Percentiles rank a stretch among this genome's conserved stretches.
Evolutionary conservation across 2,329 filamentous ascomycete species (phyloP).

Genomic region (Pseudopyricularia cyperi): DNA sequence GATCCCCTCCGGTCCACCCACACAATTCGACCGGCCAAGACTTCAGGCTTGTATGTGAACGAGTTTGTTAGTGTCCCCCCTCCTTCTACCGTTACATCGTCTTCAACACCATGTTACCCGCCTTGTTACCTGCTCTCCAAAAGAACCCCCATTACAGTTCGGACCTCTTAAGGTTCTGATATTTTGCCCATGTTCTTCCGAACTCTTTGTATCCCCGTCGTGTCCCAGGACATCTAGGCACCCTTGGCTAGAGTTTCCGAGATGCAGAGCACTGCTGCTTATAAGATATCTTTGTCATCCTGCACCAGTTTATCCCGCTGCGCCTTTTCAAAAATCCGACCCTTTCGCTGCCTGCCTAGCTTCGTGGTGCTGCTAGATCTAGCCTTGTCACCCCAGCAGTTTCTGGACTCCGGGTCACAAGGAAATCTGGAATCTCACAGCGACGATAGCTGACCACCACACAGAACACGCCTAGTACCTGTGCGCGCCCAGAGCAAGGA

Average conservation of each 20-base stretch:
- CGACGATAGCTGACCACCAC: slow-evolving; percentile 2
- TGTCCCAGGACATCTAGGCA: not conserved
- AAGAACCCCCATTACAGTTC: not conserved
- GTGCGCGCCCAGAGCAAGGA: not conserved
- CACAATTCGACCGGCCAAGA: not conserved
- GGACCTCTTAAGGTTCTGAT: slow-evolving; percentile 1
- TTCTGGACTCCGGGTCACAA: not conserved
- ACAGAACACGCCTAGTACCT: not conserved
- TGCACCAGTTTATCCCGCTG: not conserved
- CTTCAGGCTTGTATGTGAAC: slow-evolving; percentile 1
- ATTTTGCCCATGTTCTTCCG: not conserved
- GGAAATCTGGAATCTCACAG: not conserved
- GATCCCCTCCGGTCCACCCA: not conserved
- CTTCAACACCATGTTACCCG: not conserved
- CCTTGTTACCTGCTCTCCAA: not conserved
- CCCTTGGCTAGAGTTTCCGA: not conserved
- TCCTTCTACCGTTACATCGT: not conserved
- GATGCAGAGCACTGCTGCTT: not conserved
- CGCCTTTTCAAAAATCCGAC: not conserved
- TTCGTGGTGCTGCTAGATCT: not conserved
- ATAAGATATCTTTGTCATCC: not conserved
- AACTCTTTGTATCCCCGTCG: not conserved
- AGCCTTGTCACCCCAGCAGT: too few relatives aligned
- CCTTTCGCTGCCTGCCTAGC: not conserved
- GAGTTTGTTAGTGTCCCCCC: slow-evolving; percentile 1